phyloP scores from a whole-genome alignment of 1,284 basidiomycete species.

The Lignosus rhinocerotis region DNA sequence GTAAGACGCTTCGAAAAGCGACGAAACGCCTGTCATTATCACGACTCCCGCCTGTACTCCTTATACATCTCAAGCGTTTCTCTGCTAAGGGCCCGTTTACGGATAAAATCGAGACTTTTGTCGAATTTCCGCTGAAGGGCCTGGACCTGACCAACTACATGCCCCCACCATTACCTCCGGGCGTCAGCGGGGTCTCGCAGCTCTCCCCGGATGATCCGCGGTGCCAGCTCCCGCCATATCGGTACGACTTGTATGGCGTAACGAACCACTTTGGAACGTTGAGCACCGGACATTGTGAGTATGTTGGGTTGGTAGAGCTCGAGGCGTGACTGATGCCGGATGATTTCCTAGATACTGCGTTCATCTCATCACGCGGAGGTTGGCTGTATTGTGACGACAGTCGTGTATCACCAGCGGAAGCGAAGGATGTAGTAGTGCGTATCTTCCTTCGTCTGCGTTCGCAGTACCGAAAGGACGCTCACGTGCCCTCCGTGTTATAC shows the following conservation, averaged over 20 bases:
- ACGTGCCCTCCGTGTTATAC: slow-evolving; percentile 5
- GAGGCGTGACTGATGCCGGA: not conserved
- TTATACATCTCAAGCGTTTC: slow-evolving; percentile 97
- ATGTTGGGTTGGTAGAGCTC: not conserved
- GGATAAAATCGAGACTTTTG: slow-evolving; percentile 90
- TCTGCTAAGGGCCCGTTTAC: slow-evolving; percentile 91
- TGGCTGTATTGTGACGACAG: slow-evolving; percentile 93
- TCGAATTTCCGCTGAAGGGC: slow-evolving; percentile 83
- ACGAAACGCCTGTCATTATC: slow-evolving; percentile 86
- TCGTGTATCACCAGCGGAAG: slow-evolving; percentile 65
- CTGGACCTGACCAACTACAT: slow-evolving; percentile 93
- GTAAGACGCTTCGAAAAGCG: slow-evolving; percentile 84
- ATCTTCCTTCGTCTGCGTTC: not conserved
- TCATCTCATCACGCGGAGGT: slow-evolving; percentile 73
- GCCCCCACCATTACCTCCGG: slow-evolving; percentile 76
- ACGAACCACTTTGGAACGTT: slow-evolving; percentile 92
- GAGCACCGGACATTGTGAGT: slow-evolving; percentile 90
- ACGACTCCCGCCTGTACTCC: slow-evolving; percentile 88
- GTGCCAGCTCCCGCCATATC: slow-evolving; percentile 80
- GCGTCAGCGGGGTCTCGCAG: slow-evolving; percentile 46
- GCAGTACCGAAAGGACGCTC: not conserved
- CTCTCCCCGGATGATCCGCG: slow-evolving; percentile 70
- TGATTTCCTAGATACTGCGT: slow-evolving; percentile 73
- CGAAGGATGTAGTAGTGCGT: slow-evolving; percentile 85
- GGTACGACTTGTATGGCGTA: slow-evolving; percentile 87